Base-by-base conservation (phyloP, 139 green algal genomes). In the Nannochloris sp. region DNA sequence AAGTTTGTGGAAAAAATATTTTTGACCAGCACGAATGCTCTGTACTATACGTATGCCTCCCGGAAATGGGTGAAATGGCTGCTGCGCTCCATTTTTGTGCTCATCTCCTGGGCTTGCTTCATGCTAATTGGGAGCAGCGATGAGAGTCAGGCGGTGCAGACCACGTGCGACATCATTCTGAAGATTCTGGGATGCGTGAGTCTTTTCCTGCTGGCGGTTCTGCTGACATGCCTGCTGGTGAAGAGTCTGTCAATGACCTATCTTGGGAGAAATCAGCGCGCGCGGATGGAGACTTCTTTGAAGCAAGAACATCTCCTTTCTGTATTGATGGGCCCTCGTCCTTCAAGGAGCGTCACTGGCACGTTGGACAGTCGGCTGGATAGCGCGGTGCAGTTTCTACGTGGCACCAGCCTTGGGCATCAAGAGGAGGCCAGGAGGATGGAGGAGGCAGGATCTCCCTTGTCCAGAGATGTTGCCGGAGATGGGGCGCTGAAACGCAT, bases 161-260 rank as follows among this genome's bases (percentile, higher is more conserved):
- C 10, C 10, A 49, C 37, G 10, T 72, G 65, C 49, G 30, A 63
- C 20, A 69, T 72, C 28, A 56, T 71, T 23, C 64, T 75, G 20
- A 61, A 63, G 45, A 50, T 85, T 46, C 40, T 73, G 58, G 68
- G 79, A 53, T 90, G 85, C 65, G 25, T 87, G 16, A 79, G 79
- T 56, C 64, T 92, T 4, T 87, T 85, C 46, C 66, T 72, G 33
- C 74, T 77, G 3, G 85, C 79, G 59, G 87, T 83, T 55, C 65
- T 90, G 8, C 48, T 90, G 31, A 89, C 87, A 49, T 71, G 67
- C 9, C 61, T 87, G 64, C 23, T 81, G n/a, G 78, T 84, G 44
- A 90, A 92, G 78, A 56, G 88, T 49, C 68, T 87, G 49, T 75
- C 67, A 40, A 81, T 61, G 36, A 82, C 86, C 70, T 92, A 90